Base-by-base conservation (phyloP, 345 rosid species). In the Eucalyptus tenuipes region DNA sequence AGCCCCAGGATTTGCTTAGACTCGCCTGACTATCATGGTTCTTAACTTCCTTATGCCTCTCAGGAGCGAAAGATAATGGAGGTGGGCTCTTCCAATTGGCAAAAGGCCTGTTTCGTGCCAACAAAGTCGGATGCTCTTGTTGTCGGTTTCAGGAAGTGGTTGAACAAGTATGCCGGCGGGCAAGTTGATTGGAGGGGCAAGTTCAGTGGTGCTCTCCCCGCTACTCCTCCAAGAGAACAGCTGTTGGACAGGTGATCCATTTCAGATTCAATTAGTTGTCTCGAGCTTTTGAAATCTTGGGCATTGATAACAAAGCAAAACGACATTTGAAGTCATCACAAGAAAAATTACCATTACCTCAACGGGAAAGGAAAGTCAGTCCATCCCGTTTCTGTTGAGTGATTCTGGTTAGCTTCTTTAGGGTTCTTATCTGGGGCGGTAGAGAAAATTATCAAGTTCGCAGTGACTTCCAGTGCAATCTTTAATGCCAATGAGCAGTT, bases 61-160 rank as follows among this genome's bases (percentile, higher is more conserved):
- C 79, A 96, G 99, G 99, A 97, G 95, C 94, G 94, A 86, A 96
- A 94, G 93, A 93, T 97, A 92, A 91, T 91, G 93, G 99, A 94
- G n/a, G 81, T 90, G 49, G 99, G 96, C 48, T 80, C 93, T 84
- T 89, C 93, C n/a, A 96, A 96, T 89, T 97, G 99, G 99, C 97
- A 94, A 87, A 96, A 95, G 86, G 94, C 95, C 85, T 96, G 99
- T 91, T 97, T 94, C 85, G 90, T 95, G 88, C 99, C 99, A 49
- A 96, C 97, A 33, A 93, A 95, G 86, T 92, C 99, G 16, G 99
- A 96, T 89, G 96, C 94, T 13, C 92, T 92, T 31, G 96, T 97
- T 79, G 94, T 96, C 86, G 92, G 94, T 49, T 96, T 94, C 92
- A 94, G 99, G 89, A 94, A 93, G 90, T 97, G 99, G 99, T 89